Evolutionary conservation across 768 basidiomycete genomes (phyloP).

Genomic region (Pleurotus giganteus): DNA sequence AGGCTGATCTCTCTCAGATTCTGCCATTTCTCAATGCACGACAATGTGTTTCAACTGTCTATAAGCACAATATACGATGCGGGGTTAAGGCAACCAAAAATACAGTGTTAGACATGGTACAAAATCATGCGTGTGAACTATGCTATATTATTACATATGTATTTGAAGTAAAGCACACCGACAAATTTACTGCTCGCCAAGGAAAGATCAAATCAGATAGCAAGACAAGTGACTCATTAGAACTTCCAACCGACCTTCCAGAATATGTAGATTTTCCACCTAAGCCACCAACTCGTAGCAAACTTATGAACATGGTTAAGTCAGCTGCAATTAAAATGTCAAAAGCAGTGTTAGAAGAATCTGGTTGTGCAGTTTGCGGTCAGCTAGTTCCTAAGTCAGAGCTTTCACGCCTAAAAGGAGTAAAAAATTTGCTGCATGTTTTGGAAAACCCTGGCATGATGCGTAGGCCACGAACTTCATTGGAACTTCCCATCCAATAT

Average conservation of each 20-base stretch:
- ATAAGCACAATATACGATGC: neutral
- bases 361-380: conserved; percentile 17
- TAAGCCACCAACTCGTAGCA: neutral
- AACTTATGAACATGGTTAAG: neutral
- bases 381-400: conserved; percentile 1
- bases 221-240: neutral
- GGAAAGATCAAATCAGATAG: too few relatives aligned
- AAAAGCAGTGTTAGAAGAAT: neutral
- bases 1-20: neutral
- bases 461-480: neutral
- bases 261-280: neutral
- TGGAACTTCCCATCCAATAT: conserved; percentile 6
- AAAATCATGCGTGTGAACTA: neutral
- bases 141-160: neutral
- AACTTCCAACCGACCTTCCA: neutral
- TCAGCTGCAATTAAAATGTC: neutral
- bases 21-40: neutral
- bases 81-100: neutral
- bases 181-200: neutral
- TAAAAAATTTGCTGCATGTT: conserved; percentile 4
- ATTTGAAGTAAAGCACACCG: neutral
- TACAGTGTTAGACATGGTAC: neutral
- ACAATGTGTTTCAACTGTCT: neutral
- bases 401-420: conserved; percentile 9
- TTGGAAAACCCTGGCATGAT: conserved; percentile 11